phyloP scores from a whole-genome alignment of 495 filamentous ascomycete species.

The Penicillium coprophilum region DNA sequence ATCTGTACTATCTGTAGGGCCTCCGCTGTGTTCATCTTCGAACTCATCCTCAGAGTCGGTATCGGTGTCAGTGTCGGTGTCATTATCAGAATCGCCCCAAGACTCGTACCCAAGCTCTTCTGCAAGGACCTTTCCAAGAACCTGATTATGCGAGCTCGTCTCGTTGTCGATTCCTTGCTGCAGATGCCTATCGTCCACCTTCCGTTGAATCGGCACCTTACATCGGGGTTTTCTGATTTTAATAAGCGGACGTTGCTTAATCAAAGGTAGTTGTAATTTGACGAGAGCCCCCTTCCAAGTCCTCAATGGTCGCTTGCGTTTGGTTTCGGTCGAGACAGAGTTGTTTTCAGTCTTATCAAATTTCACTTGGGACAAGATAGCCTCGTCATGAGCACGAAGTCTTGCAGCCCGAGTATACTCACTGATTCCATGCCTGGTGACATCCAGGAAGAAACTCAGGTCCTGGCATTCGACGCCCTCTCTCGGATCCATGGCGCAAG shows the following conservation, averaged over 20 bases:
- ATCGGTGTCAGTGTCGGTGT: not conserved
- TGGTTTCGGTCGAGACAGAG: not conserved
- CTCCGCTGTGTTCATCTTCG: not conserved
- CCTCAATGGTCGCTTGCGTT: not conserved
- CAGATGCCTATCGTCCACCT: not conserved
- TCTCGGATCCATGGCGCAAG: conserved; percentile 4
- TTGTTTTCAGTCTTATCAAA: not conserved
- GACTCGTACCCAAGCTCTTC: not conserved
- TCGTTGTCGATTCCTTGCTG: not conserved
- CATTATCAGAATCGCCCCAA: not conserved
- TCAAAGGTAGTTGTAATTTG: not conserved
- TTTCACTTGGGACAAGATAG: not conserved
- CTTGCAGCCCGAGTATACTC: not conserved
- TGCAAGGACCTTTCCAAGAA: not conserved
- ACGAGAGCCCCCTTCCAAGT: not conserved
- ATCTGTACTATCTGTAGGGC: not conserved
- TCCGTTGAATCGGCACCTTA: no score
- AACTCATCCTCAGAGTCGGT: not conserved
- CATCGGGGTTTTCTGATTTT: not conserved
- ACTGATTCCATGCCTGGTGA: conserved; percentile 1
- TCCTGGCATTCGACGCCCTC: not conserved
- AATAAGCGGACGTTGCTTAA: not conserved
- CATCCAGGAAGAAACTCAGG: not conserved
- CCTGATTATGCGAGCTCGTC: no score
- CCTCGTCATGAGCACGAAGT: not conserved